Evolutionary conservation across 768 basidiomycete species (phyloP), one percentile per base, ranked within the genome.

Genomic region (Russula earlei): DNA sequence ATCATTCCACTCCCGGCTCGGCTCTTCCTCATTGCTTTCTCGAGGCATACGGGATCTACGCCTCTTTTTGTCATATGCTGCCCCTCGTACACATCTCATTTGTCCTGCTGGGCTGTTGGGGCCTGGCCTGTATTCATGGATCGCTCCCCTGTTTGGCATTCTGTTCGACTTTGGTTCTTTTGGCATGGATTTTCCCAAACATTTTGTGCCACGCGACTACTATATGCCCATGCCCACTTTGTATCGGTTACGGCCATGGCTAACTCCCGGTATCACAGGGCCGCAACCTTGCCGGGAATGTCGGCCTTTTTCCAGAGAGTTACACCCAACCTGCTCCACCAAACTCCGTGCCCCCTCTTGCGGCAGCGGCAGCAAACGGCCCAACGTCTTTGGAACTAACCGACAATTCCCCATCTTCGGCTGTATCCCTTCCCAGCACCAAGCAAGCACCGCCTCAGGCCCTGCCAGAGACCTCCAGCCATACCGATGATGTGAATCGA

Each of bases 221-320:
- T n/a, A 45, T n/a, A n/a, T n/a, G n/a, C n/a, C 8, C 48, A 60
- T 49, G 51, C 41, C 27, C 49, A 10, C 50, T 44, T 62, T 64
- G 52, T 58, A 50, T 65, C 24, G 55, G 56, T 49, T 60, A 44
- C 58, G 7, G 27, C 38, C 17, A 49, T 58, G 46, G 51, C 47
- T 54, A 29, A 58, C 47, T 20, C 20, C 20, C 46, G 46, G 44
- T 25, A 62, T 52, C 46, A 60, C n/a, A 68, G 90, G 93, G 94
- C 15, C 83, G 86, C 34, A 96, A 93, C 70, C 67, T 78, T 6
- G 74, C 80, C 12, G 95, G 94, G 5, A 84, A 84, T 67, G 71
- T 79, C n/a, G 96, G 96, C 3, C 74, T 99, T 11, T 98, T 99
- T 65, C 96, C 96, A 2, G 78, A 86, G 63, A 84, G 81, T 59